Evolutionary conservation across 805 yeast species (phyloP).

Genomic region (Candida vaughaniae): DNA sequence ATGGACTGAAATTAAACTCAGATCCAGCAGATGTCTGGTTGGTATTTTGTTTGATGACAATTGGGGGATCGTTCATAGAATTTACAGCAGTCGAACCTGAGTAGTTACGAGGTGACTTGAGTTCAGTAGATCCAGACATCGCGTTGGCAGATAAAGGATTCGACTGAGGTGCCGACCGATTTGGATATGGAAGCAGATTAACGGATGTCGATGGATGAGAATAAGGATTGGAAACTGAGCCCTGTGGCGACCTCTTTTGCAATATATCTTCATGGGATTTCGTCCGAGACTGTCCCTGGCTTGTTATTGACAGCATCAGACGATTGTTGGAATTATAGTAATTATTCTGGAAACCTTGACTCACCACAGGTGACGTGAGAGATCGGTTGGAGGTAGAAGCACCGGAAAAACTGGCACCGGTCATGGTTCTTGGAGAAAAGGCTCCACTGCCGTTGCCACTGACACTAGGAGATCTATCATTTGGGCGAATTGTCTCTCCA

Average conservation of each 20-base stretch:
- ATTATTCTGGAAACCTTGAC: background rate
- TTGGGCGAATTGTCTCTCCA: background rate
- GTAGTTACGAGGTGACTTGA: constrained; percentile 6
- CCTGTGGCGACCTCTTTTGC: too few relatives aligned
- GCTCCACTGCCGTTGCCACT: background rate
- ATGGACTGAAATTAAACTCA: constrained; percentile 18
- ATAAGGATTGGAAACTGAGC: too few relatives aligned
- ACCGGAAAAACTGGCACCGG: constrained; percentile 5
- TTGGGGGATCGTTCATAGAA: constrained; percentile 9
- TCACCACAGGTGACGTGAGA: background rate
- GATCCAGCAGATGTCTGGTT: constrained; percentile 3
- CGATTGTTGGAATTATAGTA: background rate
- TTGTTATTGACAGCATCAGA: background rate
- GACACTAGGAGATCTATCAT: background rate
- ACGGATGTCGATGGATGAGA: background rate
- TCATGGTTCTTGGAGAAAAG: constrained; percentile 8
- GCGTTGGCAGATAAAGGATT: background rate
- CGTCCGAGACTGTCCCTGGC: background rate
- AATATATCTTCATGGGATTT: background rate
- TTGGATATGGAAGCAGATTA: background rate
- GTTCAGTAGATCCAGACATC: background rate
- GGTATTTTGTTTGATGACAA: constrained; percentile 8
- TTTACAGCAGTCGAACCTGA: constrained; percentile 14
- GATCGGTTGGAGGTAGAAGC: background rate
- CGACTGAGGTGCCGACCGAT: background rate